phyloP scores from a whole-genome alignment of 2,329 filamentous ascomycete genomes.

The Aspergillus fijiensis region DNA sequence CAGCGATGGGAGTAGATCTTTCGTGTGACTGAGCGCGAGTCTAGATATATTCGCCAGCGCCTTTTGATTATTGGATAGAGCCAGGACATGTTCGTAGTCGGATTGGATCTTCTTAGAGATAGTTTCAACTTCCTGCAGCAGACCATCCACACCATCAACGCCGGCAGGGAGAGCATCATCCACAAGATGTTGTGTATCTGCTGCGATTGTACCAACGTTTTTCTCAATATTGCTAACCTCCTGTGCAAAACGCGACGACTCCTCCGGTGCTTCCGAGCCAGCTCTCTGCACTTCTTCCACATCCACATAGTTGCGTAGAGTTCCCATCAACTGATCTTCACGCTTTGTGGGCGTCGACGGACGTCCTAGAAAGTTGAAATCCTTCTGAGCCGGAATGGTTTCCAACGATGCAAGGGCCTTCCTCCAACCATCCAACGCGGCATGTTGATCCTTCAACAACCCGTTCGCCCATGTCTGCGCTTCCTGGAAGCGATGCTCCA shows the following conservation, averaged over 20 bases:
- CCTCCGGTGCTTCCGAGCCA: constrained; percentile 61
- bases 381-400: constrained; percentile 44
- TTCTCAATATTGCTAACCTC: constrained; percentile 63
- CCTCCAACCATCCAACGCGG: constrained; percentile 47
- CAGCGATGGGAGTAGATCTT: constrained; percentile 62
- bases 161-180: constrained; percentile 51
- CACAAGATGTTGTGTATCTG: constrained; percentile 48
- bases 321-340: constrained; percentile 52
- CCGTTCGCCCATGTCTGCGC: constrained; percentile 48
- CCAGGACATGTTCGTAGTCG: constrained; percentile 76
- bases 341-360: constrained; percentile 43
- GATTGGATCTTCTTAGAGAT: constrained; percentile 82
- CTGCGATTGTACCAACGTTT: constrained; percentile 59
- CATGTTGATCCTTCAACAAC: constrained; percentile 45
- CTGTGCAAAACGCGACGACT: constrained; percentile 59
- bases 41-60: constrained; percentile 62
- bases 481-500: constrained; percentile 48
- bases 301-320: constrained; percentile 75
- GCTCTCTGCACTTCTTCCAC: constrained; percentile 70
- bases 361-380: constrained; percentile 43
- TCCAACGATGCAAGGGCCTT: constrained; percentile 38
- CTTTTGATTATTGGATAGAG: constrained; percentile 66
- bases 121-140: constrained; percentile 82
- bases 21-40: constrained; percentile 63
- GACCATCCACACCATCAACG: constrained; percentile 63